Evolutionary conservation across 352 stramenopile genomes (phyloP).

Genomic region (Phytophthora kernoviae): DNA sequence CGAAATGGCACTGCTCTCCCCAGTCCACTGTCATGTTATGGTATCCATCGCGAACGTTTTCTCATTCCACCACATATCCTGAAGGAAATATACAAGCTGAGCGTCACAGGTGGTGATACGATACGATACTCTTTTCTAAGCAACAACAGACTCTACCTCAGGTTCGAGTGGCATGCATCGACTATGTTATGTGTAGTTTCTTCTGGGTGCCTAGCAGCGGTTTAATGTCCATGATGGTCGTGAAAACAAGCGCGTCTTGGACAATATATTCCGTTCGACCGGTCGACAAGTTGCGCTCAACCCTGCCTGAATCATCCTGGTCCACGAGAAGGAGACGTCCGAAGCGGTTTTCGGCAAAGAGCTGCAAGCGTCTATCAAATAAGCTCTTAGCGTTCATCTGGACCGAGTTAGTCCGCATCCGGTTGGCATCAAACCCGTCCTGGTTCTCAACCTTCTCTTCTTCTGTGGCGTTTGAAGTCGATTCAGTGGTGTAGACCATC

Average conservation of each 20-base stretch:
- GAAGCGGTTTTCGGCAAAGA: constrained; percentile 24
- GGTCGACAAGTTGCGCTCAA: constrained; percentile 6
- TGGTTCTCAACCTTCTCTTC: background rate
- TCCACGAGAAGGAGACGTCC: constrained; percentile 35
- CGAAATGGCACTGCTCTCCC: no score
- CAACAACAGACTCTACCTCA: no score
- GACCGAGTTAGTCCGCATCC: background rate
- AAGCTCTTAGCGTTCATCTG: constrained; percentile 20
- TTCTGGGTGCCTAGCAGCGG: constrained; percentile 30
- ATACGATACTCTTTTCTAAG: no score
- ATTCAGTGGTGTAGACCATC: background rate
- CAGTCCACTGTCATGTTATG: no score
- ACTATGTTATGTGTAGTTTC: constrained; percentile 12
- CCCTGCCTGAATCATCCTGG: constrained; percentile 19
- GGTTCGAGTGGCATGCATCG: no score
- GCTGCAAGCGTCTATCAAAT: constrained; percentile 29
- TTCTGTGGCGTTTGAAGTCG: background rate
- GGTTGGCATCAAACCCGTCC: background rate
- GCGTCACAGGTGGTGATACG: no score
- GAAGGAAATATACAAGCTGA: no score
- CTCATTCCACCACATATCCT: no score
- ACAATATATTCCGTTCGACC: constrained; percentile 29
- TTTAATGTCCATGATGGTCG: constrained; percentile 45
- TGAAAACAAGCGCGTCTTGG: constrained; percentile 27
- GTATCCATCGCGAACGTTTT: no score